phyloP scores from a whole-genome alignment of 257 asterid species.

The Coffea eugenioides region DNA sequence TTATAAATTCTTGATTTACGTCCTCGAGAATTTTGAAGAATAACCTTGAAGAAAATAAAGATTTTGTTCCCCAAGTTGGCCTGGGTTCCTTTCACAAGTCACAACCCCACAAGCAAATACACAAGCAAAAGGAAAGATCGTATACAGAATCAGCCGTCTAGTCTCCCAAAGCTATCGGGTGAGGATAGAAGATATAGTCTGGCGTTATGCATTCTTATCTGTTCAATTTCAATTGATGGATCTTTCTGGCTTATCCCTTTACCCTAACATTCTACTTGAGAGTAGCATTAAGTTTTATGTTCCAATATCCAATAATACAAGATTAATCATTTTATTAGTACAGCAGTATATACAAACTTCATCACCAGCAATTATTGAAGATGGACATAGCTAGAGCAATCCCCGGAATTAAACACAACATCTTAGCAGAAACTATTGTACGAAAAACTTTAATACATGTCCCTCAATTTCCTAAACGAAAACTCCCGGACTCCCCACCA shows the following conservation, averaged over 20 bases:
- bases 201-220: background rate
- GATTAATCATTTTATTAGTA: too few relatives aligned
- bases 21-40: too few relatives aligned
- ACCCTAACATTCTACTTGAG: too few relatives aligned
- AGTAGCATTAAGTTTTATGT: too few relatives aligned
- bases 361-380: background rate
- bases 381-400: background rate
- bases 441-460: background rate
- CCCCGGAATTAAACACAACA: too few relatives aligned
- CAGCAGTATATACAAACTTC: background rate
- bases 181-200: background rate
- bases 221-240: background rate
- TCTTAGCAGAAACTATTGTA: too few relatives aligned
- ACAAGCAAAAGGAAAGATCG: too few relatives aligned
- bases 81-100: background rate
- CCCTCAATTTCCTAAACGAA: too few relatives aligned
- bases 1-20: too few relatives aligned
- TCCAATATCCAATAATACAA: background rate
- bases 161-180: background rate
- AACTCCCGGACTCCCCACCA: too few relatives aligned
- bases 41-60: too few relatives aligned
- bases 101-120: background rate
- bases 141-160: background rate
- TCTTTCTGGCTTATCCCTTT: background rate
- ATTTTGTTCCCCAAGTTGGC: background rate